phyloP scores from a whole-genome alignment of 2,329 filamentous ascomycete species.

The Aotearoamyces nothofagi region DNA sequence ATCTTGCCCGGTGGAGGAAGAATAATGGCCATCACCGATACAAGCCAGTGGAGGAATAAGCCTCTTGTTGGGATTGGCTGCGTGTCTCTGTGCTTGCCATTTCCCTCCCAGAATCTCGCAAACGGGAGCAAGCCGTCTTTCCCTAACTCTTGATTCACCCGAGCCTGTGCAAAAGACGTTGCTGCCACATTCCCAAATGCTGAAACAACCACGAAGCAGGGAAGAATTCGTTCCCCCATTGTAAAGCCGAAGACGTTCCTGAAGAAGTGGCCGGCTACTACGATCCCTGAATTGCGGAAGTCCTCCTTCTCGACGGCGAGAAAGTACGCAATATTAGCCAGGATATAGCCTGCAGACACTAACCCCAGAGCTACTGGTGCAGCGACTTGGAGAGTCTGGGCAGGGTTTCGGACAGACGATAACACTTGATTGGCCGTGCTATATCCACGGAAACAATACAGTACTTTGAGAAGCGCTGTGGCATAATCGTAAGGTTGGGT shows the following conservation, averaged over 20 bases:
- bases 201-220: constrained; percentile 28
- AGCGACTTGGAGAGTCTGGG: constrained; percentile 40
- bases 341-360: constrained; percentile 38
- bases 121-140: constrained; percentile 30
- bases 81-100: constrained; percentile 5
- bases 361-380: constrained; percentile 36
- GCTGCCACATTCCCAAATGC: constrained; percentile 32
- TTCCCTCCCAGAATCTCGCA: constrained; percentile 19
- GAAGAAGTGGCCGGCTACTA: constrained; percentile 42
- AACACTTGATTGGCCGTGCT: constrained; percentile 39
- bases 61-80: constrained; percentile 17
- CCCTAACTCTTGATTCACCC: constrained; percentile 31
- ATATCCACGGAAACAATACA: constrained; percentile 39
- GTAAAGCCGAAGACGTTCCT: constrained; percentile 33
- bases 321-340: constrained; percentile 43
- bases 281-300: constrained; percentile 34
- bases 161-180: constrained; percentile 31
- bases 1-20: constrained; percentile 29
- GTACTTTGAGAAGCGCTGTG: constrained; percentile 37
- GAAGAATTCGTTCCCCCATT: constrained; percentile 26
- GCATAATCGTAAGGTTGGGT: constrained; percentile 27
- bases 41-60: constrained; percentile 42
- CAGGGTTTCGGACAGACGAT: constrained; percentile 38
- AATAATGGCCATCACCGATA: constrained; percentile 39
- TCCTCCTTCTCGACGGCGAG: constrained; percentile 39